Conservation (phyloP, 352 stramenopile species). For the Pythium phragmiticola region DNA sequence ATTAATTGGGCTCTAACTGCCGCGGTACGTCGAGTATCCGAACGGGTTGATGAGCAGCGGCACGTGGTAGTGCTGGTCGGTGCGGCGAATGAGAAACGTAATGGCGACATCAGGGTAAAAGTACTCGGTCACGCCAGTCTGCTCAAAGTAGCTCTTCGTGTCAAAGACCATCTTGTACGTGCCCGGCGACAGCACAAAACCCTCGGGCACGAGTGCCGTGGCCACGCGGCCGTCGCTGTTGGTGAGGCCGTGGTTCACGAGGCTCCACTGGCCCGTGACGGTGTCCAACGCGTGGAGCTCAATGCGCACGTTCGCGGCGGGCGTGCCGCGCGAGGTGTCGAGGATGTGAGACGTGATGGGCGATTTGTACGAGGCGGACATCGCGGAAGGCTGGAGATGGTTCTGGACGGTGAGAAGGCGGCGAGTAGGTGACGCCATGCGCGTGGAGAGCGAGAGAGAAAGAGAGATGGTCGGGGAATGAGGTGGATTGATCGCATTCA, state of each 20-base stretch:
- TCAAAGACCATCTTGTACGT: slow-evolving; percentile 85
- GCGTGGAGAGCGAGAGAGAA: background rate
- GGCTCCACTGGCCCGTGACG: slow-evolving; percentile 33
- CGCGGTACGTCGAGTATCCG: slow-evolving; percentile 89
- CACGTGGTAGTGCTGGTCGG: slow-evolving; percentile 85
- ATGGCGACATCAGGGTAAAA: slow-evolving; percentile 89
- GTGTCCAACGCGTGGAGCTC: slow-evolving; percentile 53
- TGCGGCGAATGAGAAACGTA: slow-evolving; percentile 72
- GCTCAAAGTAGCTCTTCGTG: slow-evolving; percentile 79
- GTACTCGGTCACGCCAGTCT: slow-evolving; percentile 57
- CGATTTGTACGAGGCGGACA: slow-evolving; percentile 40
- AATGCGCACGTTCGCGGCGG: slow-evolving; percentile 67
- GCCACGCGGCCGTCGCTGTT: slow-evolving; percentile 76
- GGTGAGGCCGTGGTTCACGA: slow-evolving; percentile 53
- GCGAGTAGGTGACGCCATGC: slow-evolving; percentile 22
- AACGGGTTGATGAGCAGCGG: slow-evolving; percentile 89
- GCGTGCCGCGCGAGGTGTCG: slow-evolving; percentile 75
- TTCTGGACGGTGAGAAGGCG: slow-evolving; percentile 33
- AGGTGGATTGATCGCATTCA: background rate
- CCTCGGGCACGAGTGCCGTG: slow-evolving; percentile 46
- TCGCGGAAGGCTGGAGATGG: slow-evolving; percentile 24
- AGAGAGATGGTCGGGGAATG: background rate
- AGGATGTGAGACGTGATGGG: slow-evolving; percentile 88
- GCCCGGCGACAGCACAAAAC: slow-evolving; percentile 36
- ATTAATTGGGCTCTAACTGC: slow-evolving; percentile 46